Evolutionary conservation across 345 rosid genomes (phyloP).

Genomic region (Litchi chinensis): DNA sequence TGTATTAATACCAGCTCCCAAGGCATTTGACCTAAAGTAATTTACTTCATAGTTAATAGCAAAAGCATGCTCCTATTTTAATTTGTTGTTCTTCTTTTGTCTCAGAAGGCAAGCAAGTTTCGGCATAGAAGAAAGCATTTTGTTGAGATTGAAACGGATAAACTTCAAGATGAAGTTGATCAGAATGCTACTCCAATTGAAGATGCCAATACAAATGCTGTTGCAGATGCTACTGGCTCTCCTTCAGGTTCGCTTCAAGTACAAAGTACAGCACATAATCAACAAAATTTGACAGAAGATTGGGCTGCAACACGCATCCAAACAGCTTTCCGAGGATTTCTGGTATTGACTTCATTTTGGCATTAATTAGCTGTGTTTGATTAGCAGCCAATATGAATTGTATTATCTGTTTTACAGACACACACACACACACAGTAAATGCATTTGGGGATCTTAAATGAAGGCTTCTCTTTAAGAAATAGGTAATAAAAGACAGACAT

Average conservation of each 20-base stretch:
- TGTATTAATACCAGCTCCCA: neutral
- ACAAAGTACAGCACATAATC: slow-evolving; percentile 43
- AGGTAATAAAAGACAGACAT: neutral
- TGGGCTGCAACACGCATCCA: slow-evolving; percentile 86
- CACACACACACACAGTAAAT: neutral
- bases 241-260: slow-evolving; percentile 55
- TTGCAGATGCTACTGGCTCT: slow-evolving; percentile 50
- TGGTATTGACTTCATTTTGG: slow-evolving; percentile 50
- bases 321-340: slow-evolving; percentile 91
- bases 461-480: neutral
- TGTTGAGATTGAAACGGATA: slow-evolving; percentile 56
- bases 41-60: neutral
- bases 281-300: slow-evolving; percentile 51
- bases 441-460: neutral
- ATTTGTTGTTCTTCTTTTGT: slow-evolving; percentile 19
- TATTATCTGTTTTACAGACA: neutral
- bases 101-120: slow-evolving; percentile 60
- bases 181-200: slow-evolving; percentile 29
- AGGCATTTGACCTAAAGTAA: slow-evolving; percentile 4
- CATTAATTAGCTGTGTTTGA: slow-evolving; percentile 5
- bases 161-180: slow-evolving; percentile 55
- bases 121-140: slow-evolving; percentile 63
- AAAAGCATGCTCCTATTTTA: neutral
- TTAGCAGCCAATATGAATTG: neutral
- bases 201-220: slow-evolving; percentile 40